Percentiles rank a stretch among this genome's conserved stretches.
These are phyloP conservation scores for Aureobasidium sp. DNA, from an alignment of 2,329 filamentous ascomycete genomes.

Conservation along the genomic window DNA sequence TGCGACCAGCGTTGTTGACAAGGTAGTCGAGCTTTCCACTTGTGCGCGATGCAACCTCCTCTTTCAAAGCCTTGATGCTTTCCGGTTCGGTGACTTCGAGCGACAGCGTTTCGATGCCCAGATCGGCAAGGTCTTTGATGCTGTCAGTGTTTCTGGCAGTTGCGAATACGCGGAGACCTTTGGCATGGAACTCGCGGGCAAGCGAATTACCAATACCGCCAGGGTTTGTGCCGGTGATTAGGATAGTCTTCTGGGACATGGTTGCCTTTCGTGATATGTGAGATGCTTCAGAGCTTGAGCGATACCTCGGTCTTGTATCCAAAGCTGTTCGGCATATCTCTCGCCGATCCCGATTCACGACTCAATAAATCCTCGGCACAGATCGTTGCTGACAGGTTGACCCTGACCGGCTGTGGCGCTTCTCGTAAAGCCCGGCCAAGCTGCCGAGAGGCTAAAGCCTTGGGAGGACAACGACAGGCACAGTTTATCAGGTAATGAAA, in stretches of 20 bases:
- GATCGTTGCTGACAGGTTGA: too few relatives aligned
- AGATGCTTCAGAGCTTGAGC: not conserved
- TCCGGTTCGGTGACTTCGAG: constrained; percentile 44
- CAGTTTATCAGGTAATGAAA: not conserved
- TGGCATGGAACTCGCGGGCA: constrained; percentile 46
- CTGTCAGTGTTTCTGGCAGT: too few relatives aligned
- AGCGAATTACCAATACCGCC: constrained; percentile 52
- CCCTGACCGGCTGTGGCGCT: too few relatives aligned
- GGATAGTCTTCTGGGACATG: constrained; percentile 20
- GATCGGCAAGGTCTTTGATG: too few relatives aligned
- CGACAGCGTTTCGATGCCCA: constrained; percentile 44
- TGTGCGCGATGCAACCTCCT: constrained; percentile 39
- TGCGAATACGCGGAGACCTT: constrained; percentile 29
- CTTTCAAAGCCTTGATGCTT: constrained; percentile 40
- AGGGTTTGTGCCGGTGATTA: constrained; percentile 36
- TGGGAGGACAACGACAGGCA: not conserved
- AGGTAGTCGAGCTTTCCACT: constrained; percentile 45
- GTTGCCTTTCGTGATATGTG: not conserved
- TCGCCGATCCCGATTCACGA: not conserved
- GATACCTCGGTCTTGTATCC: not conserved
- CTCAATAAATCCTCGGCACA: not conserved
- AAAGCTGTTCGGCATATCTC: not conserved
- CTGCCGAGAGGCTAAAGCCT: too few relatives aligned
- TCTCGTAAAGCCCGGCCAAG: too few relatives aligned
- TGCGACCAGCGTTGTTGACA: constrained; percentile 50